phyloP scores from a whole-genome alignment of 805 yeast genomes.

The Dipodascus albidus region DNA sequence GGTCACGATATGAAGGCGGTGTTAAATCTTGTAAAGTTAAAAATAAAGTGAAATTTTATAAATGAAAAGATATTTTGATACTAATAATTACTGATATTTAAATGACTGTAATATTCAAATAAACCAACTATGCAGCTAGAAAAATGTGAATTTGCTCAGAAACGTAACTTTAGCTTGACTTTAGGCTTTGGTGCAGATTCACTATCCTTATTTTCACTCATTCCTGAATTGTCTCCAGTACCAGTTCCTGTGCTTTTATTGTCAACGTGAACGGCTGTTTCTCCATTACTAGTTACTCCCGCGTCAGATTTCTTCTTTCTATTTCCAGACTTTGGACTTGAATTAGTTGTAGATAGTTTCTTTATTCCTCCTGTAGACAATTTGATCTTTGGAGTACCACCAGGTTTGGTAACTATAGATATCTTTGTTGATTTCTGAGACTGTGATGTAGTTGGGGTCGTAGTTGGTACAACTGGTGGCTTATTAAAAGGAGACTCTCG shows the following conservation, averaged over 20 bases:
- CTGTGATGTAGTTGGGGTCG: neutral
- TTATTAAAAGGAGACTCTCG: constrained; percentile 4
- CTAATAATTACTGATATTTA: too few relatives aligned
- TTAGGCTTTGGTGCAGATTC: neutral
- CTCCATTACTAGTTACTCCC: neutral
- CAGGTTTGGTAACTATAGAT: neutral
- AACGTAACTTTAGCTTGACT: neutral
- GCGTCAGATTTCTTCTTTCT: neutral
- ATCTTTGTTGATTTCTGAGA: neutral
- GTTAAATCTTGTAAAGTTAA: too few relatives aligned
- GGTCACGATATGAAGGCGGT: too few relatives aligned
- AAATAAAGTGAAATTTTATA: too few relatives aligned
- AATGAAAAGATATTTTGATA: too few relatives aligned
- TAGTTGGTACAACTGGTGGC: neutral
- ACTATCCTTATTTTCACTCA: neutral
- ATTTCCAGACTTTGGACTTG: neutral
- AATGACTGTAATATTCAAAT: too few relatives aligned
- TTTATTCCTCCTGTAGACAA: neutral
- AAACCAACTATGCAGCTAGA: neutral
- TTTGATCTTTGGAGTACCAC: neutral
- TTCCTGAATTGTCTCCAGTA: neutral
- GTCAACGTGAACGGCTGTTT: neutral
- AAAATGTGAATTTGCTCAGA: neutral
- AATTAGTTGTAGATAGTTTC: neutral
- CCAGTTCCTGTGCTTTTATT: neutral